Evolutionary conservation across 2,329 filamentous ascomycete species (phyloP).

Genomic region (Endocalyx cinctus): DNA sequence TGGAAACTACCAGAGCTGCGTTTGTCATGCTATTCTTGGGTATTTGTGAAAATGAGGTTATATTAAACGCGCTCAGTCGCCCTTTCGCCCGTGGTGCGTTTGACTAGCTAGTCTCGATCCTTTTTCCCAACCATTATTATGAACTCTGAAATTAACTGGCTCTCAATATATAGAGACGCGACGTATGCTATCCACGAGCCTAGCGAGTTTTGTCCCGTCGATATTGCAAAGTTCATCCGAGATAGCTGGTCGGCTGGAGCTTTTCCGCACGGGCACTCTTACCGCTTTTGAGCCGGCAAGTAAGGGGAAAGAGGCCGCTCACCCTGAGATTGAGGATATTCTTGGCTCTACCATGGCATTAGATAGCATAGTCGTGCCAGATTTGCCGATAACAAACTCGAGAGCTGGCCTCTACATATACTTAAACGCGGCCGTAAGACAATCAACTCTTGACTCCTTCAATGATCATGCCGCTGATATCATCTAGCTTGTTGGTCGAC

Average conservation of each 20-base stretch:
- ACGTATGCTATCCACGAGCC: slow-evolving; percentile 44
- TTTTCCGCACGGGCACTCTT: slow-evolving; percentile 54
- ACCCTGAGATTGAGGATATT: slow-evolving; percentile 52
- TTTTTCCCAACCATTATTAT: slow-evolving; percentile 15
- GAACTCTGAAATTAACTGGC: slow-evolving; percentile 11
- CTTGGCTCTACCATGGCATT: slow-evolving; percentile 53
- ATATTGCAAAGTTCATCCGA: slow-evolving; percentile 54
- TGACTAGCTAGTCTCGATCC: too few species aligned
- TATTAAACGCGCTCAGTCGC: slow-evolving; percentile 50
- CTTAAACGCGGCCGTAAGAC: slow-evolving; percentile 71
- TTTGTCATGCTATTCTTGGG: slow-evolving; percentile 60
- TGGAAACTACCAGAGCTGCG: slow-evolving; percentile 57
- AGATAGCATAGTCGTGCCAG: slow-evolving; percentile 51
- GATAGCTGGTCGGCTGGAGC: slow-evolving; percentile 49
- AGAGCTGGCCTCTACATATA: slow-evolving; percentile 82
- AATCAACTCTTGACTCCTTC: background rate
- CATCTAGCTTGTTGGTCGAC: slow-evolving; percentile 70
- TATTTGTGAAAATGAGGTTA: slow-evolving; percentile 54
- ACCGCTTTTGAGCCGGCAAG: slow-evolving; percentile 50
- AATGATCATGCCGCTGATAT: slow-evolving; percentile 18
- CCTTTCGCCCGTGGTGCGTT: slow-evolving; percentile 50
- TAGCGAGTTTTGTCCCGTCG: slow-evolving; percentile 50
- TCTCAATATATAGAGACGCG: slow-evolving; percentile 35
- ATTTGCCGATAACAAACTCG: slow-evolving; percentile 69
- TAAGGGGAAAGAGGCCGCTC: slow-evolving; percentile 45